Conservation (phyloP, 345 rosid species). For the Eucalyptus erythrocorys region DNA sequence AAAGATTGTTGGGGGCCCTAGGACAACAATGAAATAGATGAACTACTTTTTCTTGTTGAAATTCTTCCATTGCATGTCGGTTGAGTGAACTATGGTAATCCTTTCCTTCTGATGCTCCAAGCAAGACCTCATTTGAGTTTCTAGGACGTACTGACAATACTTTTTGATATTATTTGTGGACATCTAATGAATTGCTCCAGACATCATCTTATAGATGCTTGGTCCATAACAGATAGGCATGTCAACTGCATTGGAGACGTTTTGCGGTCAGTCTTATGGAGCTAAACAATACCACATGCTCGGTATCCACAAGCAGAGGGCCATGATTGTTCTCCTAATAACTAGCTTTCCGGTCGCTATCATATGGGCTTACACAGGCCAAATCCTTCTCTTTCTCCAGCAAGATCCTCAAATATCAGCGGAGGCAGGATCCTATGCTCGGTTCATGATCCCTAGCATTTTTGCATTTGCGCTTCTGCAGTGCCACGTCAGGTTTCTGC, state of each 20-base stretch:
- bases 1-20: neutral
- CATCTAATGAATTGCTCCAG: neutral
- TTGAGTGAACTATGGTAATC: neutral
- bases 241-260: neutral
- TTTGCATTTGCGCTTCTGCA: neutral
- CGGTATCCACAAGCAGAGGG: conserved; percentile 12
- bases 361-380: neutral
- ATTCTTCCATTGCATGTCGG: neutral
- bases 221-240: neutral
- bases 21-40: neutral
- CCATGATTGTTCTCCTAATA: conserved; percentile 7
- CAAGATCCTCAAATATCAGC: neutral
- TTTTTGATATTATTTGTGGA: neutral
- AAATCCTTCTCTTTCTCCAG: neutral
- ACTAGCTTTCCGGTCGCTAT: conserved; percentile 1
- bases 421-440: neutral
- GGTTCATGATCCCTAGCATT: neutral
- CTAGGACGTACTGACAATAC: neutral
- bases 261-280: neutral
- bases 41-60: neutral
- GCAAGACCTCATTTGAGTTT: neutral
- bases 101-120: neutral
- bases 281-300: conserved; percentile 13
- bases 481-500: conserved; percentile 18
- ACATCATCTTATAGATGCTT: neutral